These are phyloP conservation scores for Stephania yunnanensis DNA, from an alignment of 164 flowering plant species.

Conservation along the genomic window DNA sequence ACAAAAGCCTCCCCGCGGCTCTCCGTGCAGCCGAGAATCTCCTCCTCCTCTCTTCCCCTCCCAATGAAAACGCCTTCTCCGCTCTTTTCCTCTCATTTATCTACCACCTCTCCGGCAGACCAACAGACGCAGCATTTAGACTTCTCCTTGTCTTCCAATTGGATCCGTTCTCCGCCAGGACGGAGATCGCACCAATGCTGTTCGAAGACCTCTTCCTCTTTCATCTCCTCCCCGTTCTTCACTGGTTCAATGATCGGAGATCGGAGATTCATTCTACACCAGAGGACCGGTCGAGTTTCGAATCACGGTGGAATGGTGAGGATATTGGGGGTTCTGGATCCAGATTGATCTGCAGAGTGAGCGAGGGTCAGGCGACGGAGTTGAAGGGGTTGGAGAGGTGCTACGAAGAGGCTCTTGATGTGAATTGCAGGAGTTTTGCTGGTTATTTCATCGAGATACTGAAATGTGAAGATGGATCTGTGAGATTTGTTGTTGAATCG, in stretches of 20 bases:
- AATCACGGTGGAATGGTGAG: constrained; percentile 11
- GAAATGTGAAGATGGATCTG: constrained; percentile 21
- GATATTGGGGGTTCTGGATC: constrained; percentile 23
- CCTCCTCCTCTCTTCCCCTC: constrained; percentile 32
- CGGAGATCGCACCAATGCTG: constrained; percentile 48
- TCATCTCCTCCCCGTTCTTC: constrained; percentile 42
- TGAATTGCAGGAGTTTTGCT: constrained; percentile 43
- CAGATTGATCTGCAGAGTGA: constrained; percentile 47
- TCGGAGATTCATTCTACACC: constrained; percentile 28
- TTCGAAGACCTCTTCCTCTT: constrained; percentile 52
- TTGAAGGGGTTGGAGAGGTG: constrained; percentile 52
- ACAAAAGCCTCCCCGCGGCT: constrained; percentile 36
- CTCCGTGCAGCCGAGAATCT: constrained; percentile 45
- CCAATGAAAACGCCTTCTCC: constrained; percentile 28
- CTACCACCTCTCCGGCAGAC: constrained; percentile 28
- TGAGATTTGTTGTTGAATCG: constrained; percentile 16
- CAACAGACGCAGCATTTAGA: constrained; percentile 31
- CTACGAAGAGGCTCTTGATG: constrained; percentile 51
- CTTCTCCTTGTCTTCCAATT: constrained; percentile 39
- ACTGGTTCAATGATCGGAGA: constrained; percentile 39
- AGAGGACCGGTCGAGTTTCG: background rate
- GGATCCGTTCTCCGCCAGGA: constrained; percentile 47
- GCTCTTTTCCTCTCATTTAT: constrained; percentile 48
- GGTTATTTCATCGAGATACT: constrained; percentile 44
- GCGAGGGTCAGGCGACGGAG: constrained; percentile 36